Evolutionary conservation across 768 basidiomycete genomes (phyloP).

Genomic region (Asterophora lycoperdoides): DNA sequence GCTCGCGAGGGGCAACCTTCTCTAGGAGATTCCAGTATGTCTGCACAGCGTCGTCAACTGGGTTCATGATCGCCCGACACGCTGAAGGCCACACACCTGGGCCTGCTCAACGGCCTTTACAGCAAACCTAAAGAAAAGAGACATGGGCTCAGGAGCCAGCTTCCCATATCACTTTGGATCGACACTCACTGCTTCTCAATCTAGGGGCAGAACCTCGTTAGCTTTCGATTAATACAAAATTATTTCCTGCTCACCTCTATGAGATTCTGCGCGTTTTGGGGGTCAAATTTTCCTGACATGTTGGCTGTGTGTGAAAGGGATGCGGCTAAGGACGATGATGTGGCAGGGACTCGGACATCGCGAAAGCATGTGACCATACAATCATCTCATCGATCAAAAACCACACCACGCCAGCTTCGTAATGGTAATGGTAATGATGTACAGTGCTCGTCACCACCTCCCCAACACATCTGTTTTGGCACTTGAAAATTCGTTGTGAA

Average conservation of each 20-base stretch:
- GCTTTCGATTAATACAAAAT: slow-evolving; percentile 8
- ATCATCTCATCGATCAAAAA: too few species aligned
- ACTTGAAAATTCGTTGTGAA: too few species aligned
- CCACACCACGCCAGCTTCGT: too few species aligned
- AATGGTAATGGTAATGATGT: too few species aligned
- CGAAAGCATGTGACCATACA: too few species aligned
- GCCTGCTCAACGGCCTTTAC: slow-evolving; percentile 97
- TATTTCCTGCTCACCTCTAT: slow-evolving; percentile 57
- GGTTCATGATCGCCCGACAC: not conserved
- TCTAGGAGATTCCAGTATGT: slow-evolving; percentile 94
- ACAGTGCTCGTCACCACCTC: too few species aligned
- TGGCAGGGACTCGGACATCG: slow-evolving; percentile 8
- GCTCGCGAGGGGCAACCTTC: slow-evolving; percentile 68
- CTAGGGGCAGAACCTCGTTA: slow-evolving; percentile 33
- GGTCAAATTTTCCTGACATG: slow-evolving; percentile 59
- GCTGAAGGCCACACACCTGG: slow-evolving; percentile 52
- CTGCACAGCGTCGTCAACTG: slow-evolving; percentile 33
- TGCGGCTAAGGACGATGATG: slow-evolving; percentile 12
- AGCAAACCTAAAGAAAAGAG: slow-evolving; percentile 54
- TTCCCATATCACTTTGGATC: not conserved
- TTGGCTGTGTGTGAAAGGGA: slow-evolving; percentile 2
- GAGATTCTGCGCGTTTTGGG: slow-evolving; percentile 89
- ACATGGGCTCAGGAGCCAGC: not conserved
- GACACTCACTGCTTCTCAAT: slow-evolving; percentile 91
- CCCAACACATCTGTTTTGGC: too few species aligned